Evolutionary conservation across 116 monocot genomes (phyloP), one percentile per base, ranked within the genome.

Genomic region (Phalaenopsis hybrid): DNA sequence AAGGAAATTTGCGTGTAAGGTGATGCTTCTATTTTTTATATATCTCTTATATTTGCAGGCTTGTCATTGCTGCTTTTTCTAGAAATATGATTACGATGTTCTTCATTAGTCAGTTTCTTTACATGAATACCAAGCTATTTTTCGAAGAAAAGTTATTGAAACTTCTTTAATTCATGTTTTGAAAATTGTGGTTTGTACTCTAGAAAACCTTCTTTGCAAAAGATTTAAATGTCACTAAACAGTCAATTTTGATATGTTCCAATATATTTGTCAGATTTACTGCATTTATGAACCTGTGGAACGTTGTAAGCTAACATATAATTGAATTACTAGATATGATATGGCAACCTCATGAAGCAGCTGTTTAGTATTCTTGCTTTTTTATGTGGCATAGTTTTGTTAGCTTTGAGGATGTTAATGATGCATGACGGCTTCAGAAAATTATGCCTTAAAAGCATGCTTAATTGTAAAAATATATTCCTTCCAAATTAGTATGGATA

Each of bases 11-110:
- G 92, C 79, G 52, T 81, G 55, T 79, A 79, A 90, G 93, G 95
- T 95, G 8, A 33, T 12, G 11, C 49, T 31, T 58, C 46, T 33
- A 46, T 83, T 33, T n/a, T 31, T 34, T 96, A 61, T 23, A 74
- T 9, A 92, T 85, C 81, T 86, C 78, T 82, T 59, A 52, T 75
- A 84, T 93, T 46, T 81, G 79, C 82, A 96, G 82, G 84, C 86
- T 96, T 79, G 92, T 92, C 49, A 79, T 96, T 77, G 94, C 92
- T 51, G 81, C 81, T 86, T 96, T 94, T 46, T 91, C 90, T 23
- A 79, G 82, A 78, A 89, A 84, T 82, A 10, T 82, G 7, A 63
- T 88, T 92, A 72, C 72, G 37, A 72, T 34, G 72, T 41, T 37
- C 13, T 21, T 72, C 72, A 72, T 33, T 72, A 3, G 72, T 4